Percentiles rank a stretch among this genome's conserved stretches.
Conservation (phyloP, 2,329 filamentous ascomycete species). For the Neofusicoccum sp. region DNA sequence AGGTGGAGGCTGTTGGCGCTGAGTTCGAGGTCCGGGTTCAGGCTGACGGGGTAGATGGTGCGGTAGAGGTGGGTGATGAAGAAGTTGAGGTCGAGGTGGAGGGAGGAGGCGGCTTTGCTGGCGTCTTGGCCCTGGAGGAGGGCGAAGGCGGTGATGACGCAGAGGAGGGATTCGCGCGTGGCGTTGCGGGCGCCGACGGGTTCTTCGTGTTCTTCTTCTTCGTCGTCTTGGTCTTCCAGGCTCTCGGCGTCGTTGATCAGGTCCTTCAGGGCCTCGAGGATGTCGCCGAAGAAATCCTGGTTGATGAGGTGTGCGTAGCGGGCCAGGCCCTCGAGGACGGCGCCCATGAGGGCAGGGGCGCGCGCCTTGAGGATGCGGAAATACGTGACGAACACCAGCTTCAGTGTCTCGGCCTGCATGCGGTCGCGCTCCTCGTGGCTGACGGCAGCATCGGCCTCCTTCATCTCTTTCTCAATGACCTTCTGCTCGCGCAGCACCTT, state of each 20-base stretch:
- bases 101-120: conserved; percentile 73
- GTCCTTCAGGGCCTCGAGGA: conserved; percentile 91
- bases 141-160: conserved; percentile 95
- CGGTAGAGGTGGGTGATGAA: conserved; percentile 94
- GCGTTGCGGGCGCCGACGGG: conserved; percentile 61
- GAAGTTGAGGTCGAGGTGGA: conserved; percentile 90
- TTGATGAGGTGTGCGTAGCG: conserved; percentile 97
- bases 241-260: conserved; percentile 71
- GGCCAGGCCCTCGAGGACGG: conserved; percentile 88
- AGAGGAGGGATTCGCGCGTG: conserved; percentile 84
- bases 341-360: conserved; percentile 85
- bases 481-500: conserved; percentile 86
- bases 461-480: conserved; percentile 87
- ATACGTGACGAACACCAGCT: conserved; percentile 92
- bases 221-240: conserved; percentile 42
- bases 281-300: conserved; percentile 96
- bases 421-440: conserved; percentile 88
- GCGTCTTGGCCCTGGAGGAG: conserved; percentile 92
- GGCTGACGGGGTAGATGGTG: conserved; percentile 72
- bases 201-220: conserved; percentile 45
- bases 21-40: conserved; percentile 84
- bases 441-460: conserved; percentile 84
- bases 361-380: conserved; percentile 89
- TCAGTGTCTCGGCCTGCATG: conserved; percentile 93
- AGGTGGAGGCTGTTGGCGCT: conserved; percentile 71